A percentile compares a stretch with the other conserved stretches of the same genome.
These are phyloP conservation scores for Takakia lepidozioides DNA, from an alignment of 225 moss, liverwort and hornwort genomes.

Conservation along the genomic window DNA sequence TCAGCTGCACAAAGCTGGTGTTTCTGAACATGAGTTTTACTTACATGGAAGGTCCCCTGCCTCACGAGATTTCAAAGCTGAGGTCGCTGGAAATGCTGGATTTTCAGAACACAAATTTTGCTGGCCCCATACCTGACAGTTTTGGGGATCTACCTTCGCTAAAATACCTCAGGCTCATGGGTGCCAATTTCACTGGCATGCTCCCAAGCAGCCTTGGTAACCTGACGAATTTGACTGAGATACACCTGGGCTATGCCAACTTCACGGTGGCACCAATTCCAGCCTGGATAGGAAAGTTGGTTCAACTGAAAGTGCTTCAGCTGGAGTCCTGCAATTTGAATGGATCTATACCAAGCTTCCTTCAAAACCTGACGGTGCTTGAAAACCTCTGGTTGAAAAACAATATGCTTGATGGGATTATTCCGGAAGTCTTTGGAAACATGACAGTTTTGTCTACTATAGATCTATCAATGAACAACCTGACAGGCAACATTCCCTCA, in stretches of 20 bases:
- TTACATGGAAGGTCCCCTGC: slow-evolving; percentile 14
- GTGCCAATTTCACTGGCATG: slow-evolving; percentile 9
- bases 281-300: slow-evolving; percentile 1
- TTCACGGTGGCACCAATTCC: slow-evolving; percentile 6
- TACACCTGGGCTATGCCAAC: slow-evolving; percentile 1
- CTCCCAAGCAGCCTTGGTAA: slow-evolving; percentile 11
- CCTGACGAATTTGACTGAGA: slow-evolving; percentile 3
- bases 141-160: slow-evolving; percentile 10
- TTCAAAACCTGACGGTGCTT: slow-evolving; percentile 13
- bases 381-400: slow-evolving; percentile 7
- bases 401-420: slow-evolving; percentile 10
- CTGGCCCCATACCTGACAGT: slow-evolving; percentile 11
- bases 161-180: neutral
- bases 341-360: slow-evolving; percentile 7
- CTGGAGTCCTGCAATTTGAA: slow-evolving; percentile 11
- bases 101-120: slow-evolving; percentile 9
- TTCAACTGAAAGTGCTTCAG: slow-evolving; percentile 6
- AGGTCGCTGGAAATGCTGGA: slow-evolving; percentile 10
- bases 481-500: slow-evolving; percentile 1
- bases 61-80: slow-evolving; percentile 7
- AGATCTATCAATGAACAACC: slow-evolving; percentile 6
- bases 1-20: slow-evolving; percentile 19
- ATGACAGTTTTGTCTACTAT: slow-evolving; percentile 9
- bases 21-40: slow-evolving; percentile 8
- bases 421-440: slow-evolving; percentile 16